Evolutionary conservation across 176 grass and related monocot genomes (phyloP).

Genomic region (Rhipidocladum racemiflorum): DNA sequence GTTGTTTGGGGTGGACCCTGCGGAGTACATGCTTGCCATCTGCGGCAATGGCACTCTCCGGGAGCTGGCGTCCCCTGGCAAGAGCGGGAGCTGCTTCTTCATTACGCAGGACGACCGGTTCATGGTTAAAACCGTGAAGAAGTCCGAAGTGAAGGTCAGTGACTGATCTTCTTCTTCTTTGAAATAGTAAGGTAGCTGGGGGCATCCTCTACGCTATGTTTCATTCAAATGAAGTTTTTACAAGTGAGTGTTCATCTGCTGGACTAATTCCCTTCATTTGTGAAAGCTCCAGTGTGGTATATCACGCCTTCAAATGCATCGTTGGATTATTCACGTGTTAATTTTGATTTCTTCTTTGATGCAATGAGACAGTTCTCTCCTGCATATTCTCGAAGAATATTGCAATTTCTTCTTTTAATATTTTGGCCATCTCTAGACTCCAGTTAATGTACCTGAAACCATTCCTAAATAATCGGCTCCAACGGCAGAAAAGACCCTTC

Average conservation of each 20-base stretch:
- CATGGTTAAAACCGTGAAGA: slow-evolving; percentile 87
- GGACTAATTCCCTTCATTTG: neutral
- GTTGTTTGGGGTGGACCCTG: slow-evolving; percentile 73
- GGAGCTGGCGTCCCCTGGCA: slow-evolving; percentile 75
- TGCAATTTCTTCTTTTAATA: neutral
- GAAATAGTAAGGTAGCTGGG: neutral
- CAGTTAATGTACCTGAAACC: neutral
- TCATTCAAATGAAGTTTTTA: neutral
- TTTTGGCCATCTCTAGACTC: neutral
- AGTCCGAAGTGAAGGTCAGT: slow-evolving; percentile 78
- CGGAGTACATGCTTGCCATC: slow-evolving; percentile 90
- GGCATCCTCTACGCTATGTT: neutral
- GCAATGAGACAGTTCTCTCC: too few relatives aligned
- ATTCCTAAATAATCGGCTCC: neutral
- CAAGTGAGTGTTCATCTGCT: neutral
- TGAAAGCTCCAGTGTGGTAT: neutral
- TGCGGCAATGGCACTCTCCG: slow-evolving; percentile 67
- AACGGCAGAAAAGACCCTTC: neutral
- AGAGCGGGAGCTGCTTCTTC: slow-evolving; percentile 85
- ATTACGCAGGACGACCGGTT: slow-evolving; percentile 76
- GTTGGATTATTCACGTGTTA: neutral
- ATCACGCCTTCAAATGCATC: neutral
- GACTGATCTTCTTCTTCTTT: neutral
- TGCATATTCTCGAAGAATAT: too few relatives aligned
- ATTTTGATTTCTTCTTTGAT: neutral